A percentile compares a stretch with the other conserved stretches of the same genome.
phyloP scores from a whole-genome alignment of 1,139 yeast species.

The Geotrichum macrosporum region DNA sequence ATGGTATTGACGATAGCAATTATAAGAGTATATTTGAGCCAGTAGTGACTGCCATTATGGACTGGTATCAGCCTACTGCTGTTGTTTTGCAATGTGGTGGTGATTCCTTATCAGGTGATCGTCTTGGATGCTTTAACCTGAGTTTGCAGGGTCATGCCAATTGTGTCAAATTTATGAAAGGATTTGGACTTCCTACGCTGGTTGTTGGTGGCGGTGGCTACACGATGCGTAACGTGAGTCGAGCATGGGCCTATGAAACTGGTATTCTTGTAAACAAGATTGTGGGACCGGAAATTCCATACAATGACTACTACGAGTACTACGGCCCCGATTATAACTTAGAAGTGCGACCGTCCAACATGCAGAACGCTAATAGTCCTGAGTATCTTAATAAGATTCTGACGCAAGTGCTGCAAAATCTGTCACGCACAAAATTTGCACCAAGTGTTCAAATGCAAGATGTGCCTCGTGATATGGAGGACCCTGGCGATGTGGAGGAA shows the following conservation, averaged over 20 bases:
- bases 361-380: constrained; percentile 94
- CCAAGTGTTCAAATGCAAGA: constrained; percentile 93
- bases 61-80: constrained; percentile 91
- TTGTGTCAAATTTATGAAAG: constrained; percentile 84
- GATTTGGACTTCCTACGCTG: constrained; percentile 82
- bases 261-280: constrained; percentile 78
- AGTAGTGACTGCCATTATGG: constrained; percentile 71
- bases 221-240: constrained; percentile 93
- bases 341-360: constrained; percentile 91
- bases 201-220: constrained; percentile 98
- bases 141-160: constrained; percentile 94
- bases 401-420: constrained; percentile 68
- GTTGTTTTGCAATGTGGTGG: constrained; percentile 84
- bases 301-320: constrained; percentile 94
- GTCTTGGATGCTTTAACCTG: constrained; percentile 86
- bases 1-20: constrained; percentile 87
- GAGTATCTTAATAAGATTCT: constrained; percentile 85
- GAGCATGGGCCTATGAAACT: constrained; percentile 95
- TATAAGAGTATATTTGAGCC: constrained; percentile 88
- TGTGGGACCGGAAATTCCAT: constrained; percentile 67
- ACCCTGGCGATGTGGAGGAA: constrained; percentile 18
- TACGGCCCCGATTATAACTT: constrained; percentile 84
- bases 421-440: constrained; percentile 86
- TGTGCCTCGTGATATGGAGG: constrained; percentile 64
- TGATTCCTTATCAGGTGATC: constrained; percentile 85